phyloP scores from a whole-genome alignment of 306 rosid genomes.

The Quillaja saponaria region DNA sequence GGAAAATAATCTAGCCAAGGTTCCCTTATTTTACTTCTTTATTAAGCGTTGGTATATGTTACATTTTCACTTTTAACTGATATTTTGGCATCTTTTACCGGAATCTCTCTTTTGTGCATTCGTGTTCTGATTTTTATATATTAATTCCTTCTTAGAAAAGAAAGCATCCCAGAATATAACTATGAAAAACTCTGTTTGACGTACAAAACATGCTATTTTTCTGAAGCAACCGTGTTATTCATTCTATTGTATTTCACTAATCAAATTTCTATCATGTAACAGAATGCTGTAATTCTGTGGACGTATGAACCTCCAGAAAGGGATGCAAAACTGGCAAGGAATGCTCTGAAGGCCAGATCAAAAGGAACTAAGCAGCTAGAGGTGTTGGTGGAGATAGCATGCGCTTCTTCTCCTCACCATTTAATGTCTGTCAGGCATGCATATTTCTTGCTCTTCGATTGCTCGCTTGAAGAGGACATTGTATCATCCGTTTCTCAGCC shows the following conservation, averaged over 20 bases:
- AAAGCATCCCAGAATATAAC: background rate
- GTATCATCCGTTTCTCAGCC: constrained; percentile 51
- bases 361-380: constrained; percentile 50
- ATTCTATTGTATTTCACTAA: constrained; percentile 7
- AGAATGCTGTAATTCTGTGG: constrained; percentile 85
- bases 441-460: constrained; percentile 64
- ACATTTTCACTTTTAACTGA: background rate
- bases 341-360: constrained; percentile 49
- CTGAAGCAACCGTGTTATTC: constrained; percentile 5
- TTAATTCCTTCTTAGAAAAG: background rate
- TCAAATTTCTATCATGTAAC: constrained; percentile 26
- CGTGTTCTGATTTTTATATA: background rate
- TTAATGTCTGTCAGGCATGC: constrained; percentile 76
- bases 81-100: background rate
- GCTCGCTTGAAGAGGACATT: constrained; percentile 90
- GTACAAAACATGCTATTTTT: background rate
- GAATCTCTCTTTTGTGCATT: background rate
- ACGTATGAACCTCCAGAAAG: constrained; percentile 74
- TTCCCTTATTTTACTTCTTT: background rate
- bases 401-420: constrained; percentile 87
- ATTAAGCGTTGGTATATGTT: constrained; percentile 5
- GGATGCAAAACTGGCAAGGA: constrained; percentile 69
- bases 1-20: background rate
- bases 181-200: constrained; percentile 1
- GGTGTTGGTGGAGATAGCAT: constrained; percentile 79